These are phyloP conservation scores for Aureobasidium pullulans DNA, from an alignment of 2,329 filamentous ascomycete species.

Conservation along the genomic window DNA sequence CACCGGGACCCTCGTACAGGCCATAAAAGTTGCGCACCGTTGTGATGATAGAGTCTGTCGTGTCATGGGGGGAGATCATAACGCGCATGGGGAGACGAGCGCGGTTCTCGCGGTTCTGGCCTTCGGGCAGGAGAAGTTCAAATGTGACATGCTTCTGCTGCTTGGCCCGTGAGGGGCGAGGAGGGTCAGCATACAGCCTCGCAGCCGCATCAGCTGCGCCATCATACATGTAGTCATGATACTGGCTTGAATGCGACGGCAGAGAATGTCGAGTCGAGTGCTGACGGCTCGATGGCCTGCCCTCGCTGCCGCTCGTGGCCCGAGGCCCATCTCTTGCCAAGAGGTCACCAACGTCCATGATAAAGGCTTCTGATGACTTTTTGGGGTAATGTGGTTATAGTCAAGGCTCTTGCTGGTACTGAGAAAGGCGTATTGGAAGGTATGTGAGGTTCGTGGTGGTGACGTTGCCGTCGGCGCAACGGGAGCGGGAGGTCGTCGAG, in stretches of 20 bases:
- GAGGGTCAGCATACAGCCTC: constrained; percentile 15
- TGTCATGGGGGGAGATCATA: constrained; percentile 91
- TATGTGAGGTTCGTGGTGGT: constrained; percentile 13
- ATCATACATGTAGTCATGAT: background rate
- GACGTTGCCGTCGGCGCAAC: constrained; percentile 27
- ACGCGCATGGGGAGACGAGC: constrained; percentile 78
- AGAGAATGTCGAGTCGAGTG: constrained; percentile 27
- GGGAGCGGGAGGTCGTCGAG: constrained; percentile 4
- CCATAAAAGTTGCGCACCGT: constrained; percentile 99
- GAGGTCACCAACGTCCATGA: constrained; percentile 33
- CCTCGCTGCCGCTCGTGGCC: constrained; percentile 17
- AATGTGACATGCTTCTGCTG: constrained; percentile 68
- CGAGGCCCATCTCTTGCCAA: constrained; percentile 20
- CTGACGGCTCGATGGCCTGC: constrained; percentile 26
- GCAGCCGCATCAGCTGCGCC: background rate
- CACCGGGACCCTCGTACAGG: constrained; percentile 74
- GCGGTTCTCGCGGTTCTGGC: constrained; percentile 55
- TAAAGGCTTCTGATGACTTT: background rate
- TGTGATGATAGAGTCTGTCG: constrained; percentile 93
- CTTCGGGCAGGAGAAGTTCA: constrained; percentile 63
- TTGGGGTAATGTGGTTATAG: background rate
- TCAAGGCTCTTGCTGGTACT: background rate
- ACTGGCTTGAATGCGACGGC: constrained; percentile 14
- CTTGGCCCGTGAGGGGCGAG: constrained; percentile 28
- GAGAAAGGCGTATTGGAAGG: constrained; percentile 7